Evolutionary conservation across 2,329 filamentous ascomycete genomes (phyloP).

Genomic region (Waltergamsia citrina): DNA sequence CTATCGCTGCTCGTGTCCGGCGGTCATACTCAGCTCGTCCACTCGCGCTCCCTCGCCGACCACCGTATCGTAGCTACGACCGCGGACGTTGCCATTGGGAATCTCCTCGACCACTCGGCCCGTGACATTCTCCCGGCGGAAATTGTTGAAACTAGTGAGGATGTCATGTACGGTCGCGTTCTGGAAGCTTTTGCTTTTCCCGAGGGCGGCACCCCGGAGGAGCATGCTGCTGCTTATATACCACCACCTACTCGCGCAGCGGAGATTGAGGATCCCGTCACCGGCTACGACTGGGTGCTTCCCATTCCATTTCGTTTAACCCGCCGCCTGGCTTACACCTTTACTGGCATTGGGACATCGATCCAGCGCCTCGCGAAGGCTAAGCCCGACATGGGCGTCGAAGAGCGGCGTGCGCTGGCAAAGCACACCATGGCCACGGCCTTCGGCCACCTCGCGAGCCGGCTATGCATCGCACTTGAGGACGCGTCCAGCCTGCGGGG

Average conservation of each 20-base stretch:
- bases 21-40: conserved; percentile 81
- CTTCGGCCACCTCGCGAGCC: conserved; percentile 78
- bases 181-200: conserved; percentile 76
- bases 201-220: conserved; percentile 8
- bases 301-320: conserved; percentile 54
- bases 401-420: conserved; percentile 61
- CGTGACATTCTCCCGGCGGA: conserved; percentile 61
- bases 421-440: conserved; percentile 66
- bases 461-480: conserved; percentile 59
- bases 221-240: conserved; percentile 42
- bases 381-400: conserved; percentile 37
- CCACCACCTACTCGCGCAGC: conserved; percentile 14
- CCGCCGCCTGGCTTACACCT: conserved; percentile 58
- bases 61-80: conserved; percentile 68
- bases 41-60: conserved; percentile 56
- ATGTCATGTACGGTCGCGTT: conserved; percentile 70
- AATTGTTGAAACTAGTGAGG: conserved; percentile 41
- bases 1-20: conserved; percentile 84
- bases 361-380: conserved; percentile 30
- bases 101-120: conserved; percentile 81
- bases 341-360: conserved; percentile 57
- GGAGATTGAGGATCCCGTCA: conserved; percentile 18
- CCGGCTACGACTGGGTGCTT: conserved; percentile 50
- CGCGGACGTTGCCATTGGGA: conserved; percentile 78
- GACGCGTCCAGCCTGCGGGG: conserved; percentile 12